Percentiles rank a stretch among this genome's conserved stretches.
Evolutionary conservation across 148 eudicot species (phyloP).

Genomic region (Vaccinium corymbosum): DNA sequence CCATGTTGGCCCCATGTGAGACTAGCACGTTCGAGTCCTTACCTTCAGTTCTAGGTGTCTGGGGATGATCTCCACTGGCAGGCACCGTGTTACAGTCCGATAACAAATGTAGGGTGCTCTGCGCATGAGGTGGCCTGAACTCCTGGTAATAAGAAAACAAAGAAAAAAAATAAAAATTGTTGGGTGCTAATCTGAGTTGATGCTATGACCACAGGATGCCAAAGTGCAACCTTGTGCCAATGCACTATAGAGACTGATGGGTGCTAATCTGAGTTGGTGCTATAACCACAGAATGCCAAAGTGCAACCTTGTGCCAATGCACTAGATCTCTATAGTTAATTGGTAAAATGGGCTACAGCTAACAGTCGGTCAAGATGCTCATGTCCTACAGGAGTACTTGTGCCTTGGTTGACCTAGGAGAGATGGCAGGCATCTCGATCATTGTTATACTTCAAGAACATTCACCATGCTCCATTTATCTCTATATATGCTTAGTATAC

Average conservation of each 20-base stretch:
- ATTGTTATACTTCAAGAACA: background rate
- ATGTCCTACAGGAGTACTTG: background rate
- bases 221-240: background rate
- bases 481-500: background rate
- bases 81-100: background rate
- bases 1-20: background rate
- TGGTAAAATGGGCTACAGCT: background rate
- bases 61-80: background rate
- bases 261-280: background rate
- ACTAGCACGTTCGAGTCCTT: background rate
- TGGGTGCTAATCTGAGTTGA: background rate
- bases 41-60: background rate
- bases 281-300: background rate
- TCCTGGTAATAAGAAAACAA: too few species aligned
- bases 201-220: background rate
- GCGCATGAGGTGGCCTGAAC: too few species aligned
- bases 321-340: background rate
- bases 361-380: background rate
- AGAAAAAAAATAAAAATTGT: too few species aligned
- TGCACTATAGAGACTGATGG: background rate
- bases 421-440: background rate
- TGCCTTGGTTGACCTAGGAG: background rate
- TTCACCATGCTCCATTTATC: background rate
- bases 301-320: background rate
- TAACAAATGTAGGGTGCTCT: background rate